Percentiles rank a stretch among this genome's conserved stretches.
phyloP scores from a whole-genome alignment of 345 rosid species.

The Fremontodendron californicum region DNA sequence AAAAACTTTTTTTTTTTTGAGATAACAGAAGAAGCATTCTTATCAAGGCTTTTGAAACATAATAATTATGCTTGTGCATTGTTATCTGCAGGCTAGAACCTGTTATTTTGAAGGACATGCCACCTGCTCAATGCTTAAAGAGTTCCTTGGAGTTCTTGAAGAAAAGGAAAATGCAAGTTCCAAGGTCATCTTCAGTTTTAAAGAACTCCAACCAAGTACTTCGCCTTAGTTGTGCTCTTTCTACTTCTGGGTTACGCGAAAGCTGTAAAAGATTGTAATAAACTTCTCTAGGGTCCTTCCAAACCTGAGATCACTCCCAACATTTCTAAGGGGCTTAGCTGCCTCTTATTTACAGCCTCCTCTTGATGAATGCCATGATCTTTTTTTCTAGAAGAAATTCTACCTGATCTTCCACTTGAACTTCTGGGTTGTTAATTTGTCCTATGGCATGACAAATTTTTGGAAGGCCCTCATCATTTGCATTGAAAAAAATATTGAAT shows the following conservation, averaged over 20 bases:
- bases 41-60: not conserved
- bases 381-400: not conserved
- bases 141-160: slow-evolving; percentile 76
- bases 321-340: not conserved
- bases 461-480: not conserved
- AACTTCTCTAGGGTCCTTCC: not conserved
- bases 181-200: slow-evolving; percentile 70
- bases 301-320: not conserved
- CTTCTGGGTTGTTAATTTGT: not conserved
- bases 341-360: not conserved
- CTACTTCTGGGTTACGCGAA: slow-evolving; percentile 46
- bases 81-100: slow-evolving; percentile 49
- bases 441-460: not conserved
- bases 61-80: not conserved
- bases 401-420: not conserved
- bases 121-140: slow-evolving; percentile 67
- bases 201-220: slow-evolving; percentile 76
- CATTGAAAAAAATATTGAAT: not conserved
- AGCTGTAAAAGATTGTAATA: slow-evolving; percentile 19
- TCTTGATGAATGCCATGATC: not conserved
- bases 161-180: slow-evolving; percentile 68
- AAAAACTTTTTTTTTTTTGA: not conserved
- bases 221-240: slow-evolving; percentile 44
- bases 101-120: slow-evolving; percentile 64
- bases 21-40: not conserved